Evolutionary conservation across 768 basidiomycete genomes (phyloP).

Genomic region (Lentinus tigrinus): DNA sequence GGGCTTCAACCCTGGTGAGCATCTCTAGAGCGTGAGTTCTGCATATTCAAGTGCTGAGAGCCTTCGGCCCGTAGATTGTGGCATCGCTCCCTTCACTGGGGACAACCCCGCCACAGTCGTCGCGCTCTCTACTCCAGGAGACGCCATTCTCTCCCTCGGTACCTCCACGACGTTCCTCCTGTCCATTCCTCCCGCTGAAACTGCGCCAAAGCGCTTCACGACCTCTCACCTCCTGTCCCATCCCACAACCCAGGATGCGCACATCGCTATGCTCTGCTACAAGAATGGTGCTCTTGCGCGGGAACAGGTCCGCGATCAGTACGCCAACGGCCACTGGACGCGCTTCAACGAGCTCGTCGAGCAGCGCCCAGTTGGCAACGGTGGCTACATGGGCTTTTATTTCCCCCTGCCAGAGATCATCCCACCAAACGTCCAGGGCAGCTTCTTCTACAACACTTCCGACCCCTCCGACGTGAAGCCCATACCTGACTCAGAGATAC

Average conservation of each 20-base stretch:
- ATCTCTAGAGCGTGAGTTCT: neutral
- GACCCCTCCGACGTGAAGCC: slow-evolving; percentile 11
- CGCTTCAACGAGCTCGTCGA: slow-evolving; percentile 68
- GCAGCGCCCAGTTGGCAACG: slow-evolving; percentile 51
- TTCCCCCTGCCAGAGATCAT: slow-evolving; percentile 89
- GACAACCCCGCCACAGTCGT: slow-evolving; percentile 88
- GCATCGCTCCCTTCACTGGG: slow-evolving; percentile 82
- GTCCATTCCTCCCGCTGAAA: slow-evolving; percentile 64
- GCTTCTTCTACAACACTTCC: slow-evolving; percentile 55
- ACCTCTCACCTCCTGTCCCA: slow-evolving; percentile 75
- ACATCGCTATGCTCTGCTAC: slow-evolving; percentile 91
- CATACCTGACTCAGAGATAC: slow-evolving; percentile 33
- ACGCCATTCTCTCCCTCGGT: slow-evolving; percentile 83
- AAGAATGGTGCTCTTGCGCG: slow-evolving; percentile 86
- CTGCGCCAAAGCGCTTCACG: slow-evolving; percentile 66
- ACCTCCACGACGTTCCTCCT: slow-evolving; percentile 88
- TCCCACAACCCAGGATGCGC: slow-evolving; percentile 57
- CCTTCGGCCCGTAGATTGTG: slow-evolving; percentile 50
- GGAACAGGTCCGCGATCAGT: slow-evolving; percentile 69
- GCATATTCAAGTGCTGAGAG: neutral
- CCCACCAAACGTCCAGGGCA: slow-evolving; percentile 72
- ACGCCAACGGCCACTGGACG: slow-evolving; percentile 61
- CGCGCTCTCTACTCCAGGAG: slow-evolving; percentile 69
- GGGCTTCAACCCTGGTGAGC: slow-evolving; percentile 66
- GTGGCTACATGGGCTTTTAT: slow-evolving; percentile 69